Conservation (phyloP, 2,329 filamentous ascomycete species). For the Colletotrichum somersetense region DNA sequence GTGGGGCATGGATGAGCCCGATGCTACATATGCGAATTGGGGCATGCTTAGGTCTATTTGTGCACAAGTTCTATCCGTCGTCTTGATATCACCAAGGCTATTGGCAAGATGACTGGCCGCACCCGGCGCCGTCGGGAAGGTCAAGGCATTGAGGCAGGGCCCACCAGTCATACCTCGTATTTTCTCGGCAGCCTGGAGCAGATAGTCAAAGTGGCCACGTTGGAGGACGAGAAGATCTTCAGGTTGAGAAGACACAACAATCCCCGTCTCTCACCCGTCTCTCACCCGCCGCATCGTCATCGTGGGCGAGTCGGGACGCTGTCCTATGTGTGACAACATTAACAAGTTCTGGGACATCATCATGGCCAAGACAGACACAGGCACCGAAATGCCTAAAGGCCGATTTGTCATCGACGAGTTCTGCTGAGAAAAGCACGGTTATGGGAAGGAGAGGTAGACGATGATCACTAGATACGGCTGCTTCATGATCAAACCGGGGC, state of each 20-base stretch:
- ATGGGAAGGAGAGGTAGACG: neutral
- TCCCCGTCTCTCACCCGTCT: neutral
- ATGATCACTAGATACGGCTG: neutral
- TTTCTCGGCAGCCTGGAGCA: neutral
- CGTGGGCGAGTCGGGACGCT: conserved; percentile 2
- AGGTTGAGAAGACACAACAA: neutral
- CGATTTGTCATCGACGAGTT: neutral
- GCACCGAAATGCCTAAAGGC: neutral
- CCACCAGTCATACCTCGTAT: neutral
- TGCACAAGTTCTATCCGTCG: neutral
- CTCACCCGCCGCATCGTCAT: conserved; percentile 3
- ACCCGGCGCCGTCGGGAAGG: no score
- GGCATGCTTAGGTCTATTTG: neutral
- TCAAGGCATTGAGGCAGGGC: neutral
- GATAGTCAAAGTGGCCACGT: neutral
- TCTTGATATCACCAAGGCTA: neutral
- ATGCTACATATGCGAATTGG: neutral
- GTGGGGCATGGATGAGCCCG: neutral
- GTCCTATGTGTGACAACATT: neutral
- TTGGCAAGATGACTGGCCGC: neutral
- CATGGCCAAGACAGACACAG: neutral
- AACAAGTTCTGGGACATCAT: neutral
- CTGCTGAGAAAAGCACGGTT: neutral
- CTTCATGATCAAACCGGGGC: conserved; percentile 43
- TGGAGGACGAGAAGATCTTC: neutral